These are phyloP conservation scores for Cucurbitaria berberidis DNA, from an alignment of 2,329 filamentous ascomycete genomes.

Conservation along the genomic window DNA sequence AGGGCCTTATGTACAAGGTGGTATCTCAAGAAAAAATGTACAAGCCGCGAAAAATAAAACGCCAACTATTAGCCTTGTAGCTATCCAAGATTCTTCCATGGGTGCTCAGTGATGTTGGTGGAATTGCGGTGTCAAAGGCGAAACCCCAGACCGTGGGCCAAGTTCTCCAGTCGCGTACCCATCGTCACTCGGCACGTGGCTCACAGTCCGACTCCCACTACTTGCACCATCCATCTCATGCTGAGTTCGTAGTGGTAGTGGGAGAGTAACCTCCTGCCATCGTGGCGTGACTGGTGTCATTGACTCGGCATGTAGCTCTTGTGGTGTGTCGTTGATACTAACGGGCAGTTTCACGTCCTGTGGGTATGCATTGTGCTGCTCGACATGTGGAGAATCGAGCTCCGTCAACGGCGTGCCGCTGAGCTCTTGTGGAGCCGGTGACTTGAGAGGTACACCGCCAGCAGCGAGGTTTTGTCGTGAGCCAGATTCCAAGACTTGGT, in stretches of 20 bases:
- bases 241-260: slow-evolving; percentile 11
- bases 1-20: slow-evolving; percentile 3
- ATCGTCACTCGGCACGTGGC: slow-evolving; percentile 33
- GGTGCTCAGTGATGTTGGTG: background rate
- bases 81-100: background rate
- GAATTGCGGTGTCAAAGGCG: slow-evolving; percentile 25
- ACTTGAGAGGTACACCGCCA: slow-evolving; percentile 17
- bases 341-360: slow-evolving; percentile 27
- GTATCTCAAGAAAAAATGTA: slow-evolving; percentile 15
- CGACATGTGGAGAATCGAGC: slow-evolving; percentile 22
- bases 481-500: slow-evolving; percentile 24
- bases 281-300: slow-evolving; percentile 20
- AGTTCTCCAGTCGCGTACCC: slow-evolving; percentile 14
- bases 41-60: background rate
- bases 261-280: slow-evolving; percentile 34
- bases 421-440: slow-evolving; percentile 28
- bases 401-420: slow-evolving; percentile 33
- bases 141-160: slow-evolving; percentile 16
- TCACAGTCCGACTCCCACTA: slow-evolving; percentile 23
- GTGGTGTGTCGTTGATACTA: slow-evolving; percentile 28
- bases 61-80: background rate
- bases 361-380: slow-evolving; percentile 17
- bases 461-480: slow-evolving; percentile 10
- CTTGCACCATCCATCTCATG: slow-evolving; percentile 30
- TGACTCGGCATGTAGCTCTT: slow-evolving; percentile 33